phyloP scores from a whole-genome alignment of 1,284 basidiomycete species.

The Vanrija humicola region DNA sequence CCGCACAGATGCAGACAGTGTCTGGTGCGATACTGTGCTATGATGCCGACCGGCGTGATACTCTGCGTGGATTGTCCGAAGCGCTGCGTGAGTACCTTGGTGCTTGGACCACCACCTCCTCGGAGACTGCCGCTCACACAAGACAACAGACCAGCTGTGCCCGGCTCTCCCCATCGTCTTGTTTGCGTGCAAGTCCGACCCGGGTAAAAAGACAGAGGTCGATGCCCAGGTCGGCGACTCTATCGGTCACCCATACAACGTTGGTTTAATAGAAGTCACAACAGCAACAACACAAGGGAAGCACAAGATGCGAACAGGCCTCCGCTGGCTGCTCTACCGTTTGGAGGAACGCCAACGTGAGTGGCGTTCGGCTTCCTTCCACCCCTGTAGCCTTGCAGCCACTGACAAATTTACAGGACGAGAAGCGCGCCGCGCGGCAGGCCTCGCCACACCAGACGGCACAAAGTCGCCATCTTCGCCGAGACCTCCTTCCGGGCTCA shows the following conservation, averaged over 20 bases:
- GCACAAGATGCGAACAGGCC: slow-evolving; percentile 46
- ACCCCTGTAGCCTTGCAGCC: neutral
- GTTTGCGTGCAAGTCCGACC: slow-evolving; percentile 48
- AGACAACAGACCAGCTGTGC: slow-evolving; percentile 21
- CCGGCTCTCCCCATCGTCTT: slow-evolving; percentile 37
- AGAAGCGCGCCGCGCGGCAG: slow-evolving; percentile 5
- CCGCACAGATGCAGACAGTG: slow-evolving; percentile 24
- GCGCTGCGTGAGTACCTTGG: slow-evolving; percentile 34
- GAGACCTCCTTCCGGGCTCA: too few species aligned
- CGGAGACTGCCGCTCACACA: neutral
- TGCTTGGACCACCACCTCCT: neutral
- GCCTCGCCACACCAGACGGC: too few species aligned
- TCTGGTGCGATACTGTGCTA: slow-evolving; percentile 46
- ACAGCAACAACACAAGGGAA: slow-evolving; percentile 37
- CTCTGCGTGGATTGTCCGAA: slow-evolving; percentile 32
- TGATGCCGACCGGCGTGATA: slow-evolving; percentile 34
- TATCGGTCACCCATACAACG: slow-evolving; percentile 44
- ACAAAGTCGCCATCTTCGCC: too few species aligned
- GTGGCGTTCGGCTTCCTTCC: slow-evolving; percentile 3
- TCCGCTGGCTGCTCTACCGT: slow-evolving; percentile 45
- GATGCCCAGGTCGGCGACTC: slow-evolving; percentile 41
- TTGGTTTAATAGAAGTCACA: slow-evolving; percentile 47
- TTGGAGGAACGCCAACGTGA: slow-evolving; percentile 40
- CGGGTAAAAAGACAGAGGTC: slow-evolving; percentile 28
- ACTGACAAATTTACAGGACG: slow-evolving; percentile 7